Evolutionary conservation across 139 green algal genomes (phyloP).

Genomic region (Auxenochlorella protothecoides): DNA sequence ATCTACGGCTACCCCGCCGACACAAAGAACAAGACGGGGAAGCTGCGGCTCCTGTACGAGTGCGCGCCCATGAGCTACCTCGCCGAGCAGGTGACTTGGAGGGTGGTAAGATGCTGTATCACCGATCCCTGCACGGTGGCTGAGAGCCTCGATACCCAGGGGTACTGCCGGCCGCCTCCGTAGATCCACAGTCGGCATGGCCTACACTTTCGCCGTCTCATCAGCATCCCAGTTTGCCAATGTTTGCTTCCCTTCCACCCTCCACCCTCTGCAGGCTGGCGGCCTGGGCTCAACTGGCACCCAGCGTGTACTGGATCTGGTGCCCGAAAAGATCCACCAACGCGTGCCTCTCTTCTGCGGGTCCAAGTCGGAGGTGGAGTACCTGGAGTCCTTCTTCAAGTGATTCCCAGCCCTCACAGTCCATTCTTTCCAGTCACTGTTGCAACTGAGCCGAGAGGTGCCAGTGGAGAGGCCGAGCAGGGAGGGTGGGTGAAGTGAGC

Average conservation of each 20-base stretch:
- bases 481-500: no score
- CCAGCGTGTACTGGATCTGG: slow-evolving; percentile 51
- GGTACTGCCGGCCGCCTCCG: no score
- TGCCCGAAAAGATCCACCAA: slow-evolving; percentile 60
- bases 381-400: slow-evolving; percentile 73
- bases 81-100: slow-evolving; percentile 61
- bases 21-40: slow-evolving; percentile 87
- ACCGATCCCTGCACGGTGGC: no score
- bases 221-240: neutral
- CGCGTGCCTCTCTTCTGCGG: slow-evolving; percentile 76
- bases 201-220: neutral
- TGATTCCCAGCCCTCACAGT: no score
- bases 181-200: neutral
- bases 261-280: slow-evolving; percentile 35
- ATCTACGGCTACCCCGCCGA: slow-evolving; percentile 97
- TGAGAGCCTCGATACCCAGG: no score
- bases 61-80: slow-evolving; percentile 86
- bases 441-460: no score
- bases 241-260: neutral
- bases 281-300: slow-evolving; percentile 49
- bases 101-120: no score
- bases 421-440: no score
- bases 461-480: no score
- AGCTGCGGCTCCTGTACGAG: slow-evolving; percentile 97
- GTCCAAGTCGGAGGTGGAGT: slow-evolving; percentile 84